Conservation (phyloP, 2,329 filamentous ascomycete genomes). For the Saccharata proteae region DNA sequence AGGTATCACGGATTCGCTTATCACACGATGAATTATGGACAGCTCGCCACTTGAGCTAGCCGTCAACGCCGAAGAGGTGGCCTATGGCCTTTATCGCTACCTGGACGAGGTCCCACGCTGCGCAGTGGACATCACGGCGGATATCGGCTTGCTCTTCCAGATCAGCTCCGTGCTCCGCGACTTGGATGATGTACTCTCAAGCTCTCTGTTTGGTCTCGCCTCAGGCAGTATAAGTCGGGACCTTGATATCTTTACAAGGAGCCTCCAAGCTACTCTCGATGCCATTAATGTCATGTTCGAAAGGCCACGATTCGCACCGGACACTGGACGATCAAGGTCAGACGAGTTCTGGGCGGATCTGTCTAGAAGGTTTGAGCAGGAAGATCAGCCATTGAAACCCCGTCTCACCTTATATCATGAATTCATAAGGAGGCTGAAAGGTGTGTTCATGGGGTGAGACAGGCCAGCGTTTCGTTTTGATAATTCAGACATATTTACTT, state of each 20-base stretch:
- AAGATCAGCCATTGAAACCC: no score
- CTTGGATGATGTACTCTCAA: constrained; percentile 32
- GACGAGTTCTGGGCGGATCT: no score
- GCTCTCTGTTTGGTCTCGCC: constrained; percentile 22
- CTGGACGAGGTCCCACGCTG: constrained; percentile 38
- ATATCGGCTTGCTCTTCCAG: constrained; percentile 43
- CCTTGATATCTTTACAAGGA: constrained; percentile 6
- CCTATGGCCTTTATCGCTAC: constrained; percentile 38
- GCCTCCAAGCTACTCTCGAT: constrained; percentile 6
- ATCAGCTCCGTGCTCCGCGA: constrained; percentile 39
- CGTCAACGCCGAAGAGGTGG: constrained; percentile 40
- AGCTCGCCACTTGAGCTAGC: constrained; percentile 29
- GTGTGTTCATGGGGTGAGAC: no score
- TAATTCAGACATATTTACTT: no score
- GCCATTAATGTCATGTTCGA: constrained; percentile 2
- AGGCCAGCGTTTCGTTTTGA: no score
- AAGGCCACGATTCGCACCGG: no score
- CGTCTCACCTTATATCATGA: no score
- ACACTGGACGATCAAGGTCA: no score
- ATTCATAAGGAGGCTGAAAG: no score
- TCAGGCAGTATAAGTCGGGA: constrained; percentile 10
- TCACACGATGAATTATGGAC: constrained; percentile 23
- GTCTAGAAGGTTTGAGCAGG: no score
- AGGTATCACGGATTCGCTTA: constrained; percentile 10
- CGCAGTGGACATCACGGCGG: constrained; percentile 39